phyloP scores from a whole-genome alignment of 176 grass and related monocot species.

The Oryza meridionalis region DNA sequence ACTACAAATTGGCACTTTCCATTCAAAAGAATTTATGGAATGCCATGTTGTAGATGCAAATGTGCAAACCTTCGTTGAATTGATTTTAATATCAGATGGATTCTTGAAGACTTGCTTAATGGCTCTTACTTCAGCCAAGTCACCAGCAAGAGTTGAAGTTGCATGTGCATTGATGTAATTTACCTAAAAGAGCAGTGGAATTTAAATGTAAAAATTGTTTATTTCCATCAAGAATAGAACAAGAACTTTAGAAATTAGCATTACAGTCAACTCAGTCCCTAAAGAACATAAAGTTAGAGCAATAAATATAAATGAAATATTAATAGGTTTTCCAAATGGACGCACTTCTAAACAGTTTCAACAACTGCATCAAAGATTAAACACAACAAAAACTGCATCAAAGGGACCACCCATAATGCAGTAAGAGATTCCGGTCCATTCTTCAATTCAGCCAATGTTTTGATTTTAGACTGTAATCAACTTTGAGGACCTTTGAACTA shows the following conservation, averaged over 20 bases:
- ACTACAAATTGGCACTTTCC: not conserved
- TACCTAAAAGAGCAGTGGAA: constrained; percentile 41
- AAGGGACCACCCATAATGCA: not conserved
- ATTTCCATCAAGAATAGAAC: constrained; percentile 16
- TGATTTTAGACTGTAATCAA: not conserved
- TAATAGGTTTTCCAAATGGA: not conserved
- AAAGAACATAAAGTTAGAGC: not conserved
- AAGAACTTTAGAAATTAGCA: constrained; percentile 3
- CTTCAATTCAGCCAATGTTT: not conserved
- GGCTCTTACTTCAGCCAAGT: constrained; percentile 65
- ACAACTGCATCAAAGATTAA: not conserved
- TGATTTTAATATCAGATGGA: constrained; percentile 64
- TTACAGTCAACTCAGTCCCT: not conserved
- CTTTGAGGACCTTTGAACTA: not conserved
- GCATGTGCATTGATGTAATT: constrained; percentile 75
- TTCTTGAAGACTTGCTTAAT: constrained; percentile 61
- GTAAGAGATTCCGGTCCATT: not conserved
- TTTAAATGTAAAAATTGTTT: not conserved
- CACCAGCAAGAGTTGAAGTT: constrained; percentile 72
- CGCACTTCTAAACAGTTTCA: not conserved
- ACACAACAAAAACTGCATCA: not conserved
- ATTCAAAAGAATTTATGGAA: not conserved
- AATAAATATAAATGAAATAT: not conserved
- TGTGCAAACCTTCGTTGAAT: constrained; percentile 64
- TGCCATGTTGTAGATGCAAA: constrained; percentile 11